Conservation (phyloP, 140 eudicot genomes). For the Eryngium alpinum region DNA sequence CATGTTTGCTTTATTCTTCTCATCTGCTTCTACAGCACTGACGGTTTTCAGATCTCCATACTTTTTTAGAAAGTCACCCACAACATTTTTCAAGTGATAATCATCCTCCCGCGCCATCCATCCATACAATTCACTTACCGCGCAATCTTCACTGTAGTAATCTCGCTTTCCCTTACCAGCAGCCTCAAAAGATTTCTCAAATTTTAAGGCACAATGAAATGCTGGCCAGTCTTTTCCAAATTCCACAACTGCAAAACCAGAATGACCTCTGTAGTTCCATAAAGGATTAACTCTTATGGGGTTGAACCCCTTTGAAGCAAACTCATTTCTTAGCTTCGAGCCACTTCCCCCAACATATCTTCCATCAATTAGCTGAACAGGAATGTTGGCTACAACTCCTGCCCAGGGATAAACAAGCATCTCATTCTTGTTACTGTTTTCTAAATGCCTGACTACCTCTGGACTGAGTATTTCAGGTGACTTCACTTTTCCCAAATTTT, state of each 20-base stretch:
- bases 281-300: conserved; percentile 42
- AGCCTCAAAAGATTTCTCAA: conserved; percentile 36
- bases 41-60: too few relatives aligned
- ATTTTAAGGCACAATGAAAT: conserved; percentile 37
- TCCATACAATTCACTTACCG: conserved; percentile 32
- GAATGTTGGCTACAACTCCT: conserved; percentile 46
- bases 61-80: neutral
- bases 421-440: conserved; percentile 18
- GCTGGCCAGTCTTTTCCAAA: conserved; percentile 47
- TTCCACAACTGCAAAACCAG: conserved; percentile 52
- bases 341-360: conserved; percentile 46
- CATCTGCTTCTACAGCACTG: too few relatives aligned
- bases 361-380: conserved; percentile 21
- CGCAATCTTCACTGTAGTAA: neutral
- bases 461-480: neutral
- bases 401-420: conserved; percentile 50
- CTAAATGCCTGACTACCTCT: conserved; percentile 1
- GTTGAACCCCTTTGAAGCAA: conserved; percentile 33
- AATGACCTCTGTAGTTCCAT: conserved; percentile 44
- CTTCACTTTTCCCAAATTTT: conserved; percentile 7
- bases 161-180: conserved; percentile 32
- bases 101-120: conserved; percentile 62
- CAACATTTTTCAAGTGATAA: neutral
- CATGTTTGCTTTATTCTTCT: neutral
- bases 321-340: conserved; percentile 30